Evolutionary conservation across 768 basidiomycete species (phyloP), one percentile per base, ranked within the genome.

Genomic region (Agaricus blazei): DNA sequence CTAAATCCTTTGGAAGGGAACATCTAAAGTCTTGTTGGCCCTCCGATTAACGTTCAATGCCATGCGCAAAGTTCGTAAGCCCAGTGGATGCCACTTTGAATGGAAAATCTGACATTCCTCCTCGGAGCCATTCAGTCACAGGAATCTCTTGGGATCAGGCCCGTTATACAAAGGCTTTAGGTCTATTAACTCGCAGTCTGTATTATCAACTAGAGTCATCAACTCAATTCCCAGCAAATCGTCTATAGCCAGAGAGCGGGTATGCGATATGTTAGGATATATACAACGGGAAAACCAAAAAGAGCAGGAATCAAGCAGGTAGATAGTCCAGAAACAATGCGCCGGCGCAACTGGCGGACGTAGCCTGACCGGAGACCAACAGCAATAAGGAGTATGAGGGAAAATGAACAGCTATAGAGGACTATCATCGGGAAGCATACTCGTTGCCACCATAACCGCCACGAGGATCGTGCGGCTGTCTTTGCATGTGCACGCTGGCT

Each of bases 321-420:
- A 43, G n/a, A 43, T 43, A 43, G 24, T 19, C 15, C 11, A 28
- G 44, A 12, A 46, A 27, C 19, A 27, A 12, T 23, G 27, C 27
- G 28, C 12, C 44, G 27, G 28, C 23, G 41, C 41, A 43, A 7
- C 11, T 15, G 3, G 24, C 3, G 44, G 14, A 44, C 24, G 26
- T 1, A 37, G 49, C 40, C 49, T n/a, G 27, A 38, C 49, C 49
- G 40, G 49, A 50, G 57, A 54, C 42, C 60, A 60, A 48, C 60
- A 48, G 53, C 46, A 28, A 36, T 15, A 47, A 48, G 43, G 26
- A 40, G 47, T 24, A 51, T 54, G 44, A 41, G 34, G 26, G 48
- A 46, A 47, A 52, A 45, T 23, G 31, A 14, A 29, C 29, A 48
- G 19, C 37, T 41, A 27, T 42, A 28, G 23, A 42, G 47, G 34